phyloP scores from a whole-genome alignment of 1,284 basidiomycete species.

The Mycena sp. region DNA sequence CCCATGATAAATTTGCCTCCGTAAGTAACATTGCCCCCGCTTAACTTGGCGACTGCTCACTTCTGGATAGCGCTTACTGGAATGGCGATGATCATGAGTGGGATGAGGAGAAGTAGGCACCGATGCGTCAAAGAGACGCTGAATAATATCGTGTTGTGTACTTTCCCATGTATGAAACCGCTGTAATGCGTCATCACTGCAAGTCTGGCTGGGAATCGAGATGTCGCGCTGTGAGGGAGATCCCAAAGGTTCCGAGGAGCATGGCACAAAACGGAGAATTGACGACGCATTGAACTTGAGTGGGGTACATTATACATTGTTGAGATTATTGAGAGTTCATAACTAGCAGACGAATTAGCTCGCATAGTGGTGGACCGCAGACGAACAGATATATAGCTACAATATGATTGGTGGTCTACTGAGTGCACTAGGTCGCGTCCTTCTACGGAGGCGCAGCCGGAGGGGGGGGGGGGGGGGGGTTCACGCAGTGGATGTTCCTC shows the following conservation, averaged over 20 bases:
- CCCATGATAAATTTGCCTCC: slow-evolving; percentile 20
- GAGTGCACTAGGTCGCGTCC: slow-evolving; percentile 7
- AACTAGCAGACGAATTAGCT: no score
- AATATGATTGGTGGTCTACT: not conserved
- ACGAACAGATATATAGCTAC: slow-evolving; percentile 17
- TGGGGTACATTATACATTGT: no score
- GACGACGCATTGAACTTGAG: no score
- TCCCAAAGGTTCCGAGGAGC: no score
- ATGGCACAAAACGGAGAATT: no score
- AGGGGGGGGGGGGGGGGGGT: slow-evolving; percentile 39
- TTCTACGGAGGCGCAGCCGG: slow-evolving; percentile 18
- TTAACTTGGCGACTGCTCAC: not conserved
- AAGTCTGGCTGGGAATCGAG: no score
- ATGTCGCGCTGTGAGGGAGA: no score
- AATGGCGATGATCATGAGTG: slow-evolving; percentile 24
- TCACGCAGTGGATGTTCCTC: slow-evolving; percentile 82
- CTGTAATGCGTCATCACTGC: no score
- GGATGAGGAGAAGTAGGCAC: slow-evolving; percentile 21
- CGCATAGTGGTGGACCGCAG: no score
- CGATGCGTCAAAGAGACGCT: no score
- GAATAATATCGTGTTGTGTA: not conserved
- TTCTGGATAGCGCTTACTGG: slow-evolving; percentile 20
- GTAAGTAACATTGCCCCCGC: not conserved
- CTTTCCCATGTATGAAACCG: no score
- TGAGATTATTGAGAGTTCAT: no score